Base-by-base conservation (phyloP, 2,329 filamentous ascomycete genomes). In the Colletotrichum tanaceti region DNA sequence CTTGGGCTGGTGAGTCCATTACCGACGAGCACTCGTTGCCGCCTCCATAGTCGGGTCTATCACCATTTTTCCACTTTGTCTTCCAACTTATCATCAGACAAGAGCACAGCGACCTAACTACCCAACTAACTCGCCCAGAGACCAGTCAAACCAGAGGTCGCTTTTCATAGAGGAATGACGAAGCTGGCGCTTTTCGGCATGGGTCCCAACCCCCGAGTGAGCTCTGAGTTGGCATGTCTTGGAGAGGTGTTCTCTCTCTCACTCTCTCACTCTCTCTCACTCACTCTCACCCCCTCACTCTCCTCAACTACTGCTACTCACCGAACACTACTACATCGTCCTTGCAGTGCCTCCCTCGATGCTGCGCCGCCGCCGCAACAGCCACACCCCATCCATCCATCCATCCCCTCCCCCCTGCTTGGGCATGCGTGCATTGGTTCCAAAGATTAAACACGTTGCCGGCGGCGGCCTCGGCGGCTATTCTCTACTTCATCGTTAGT, bases 341-440 rank as follows among this genome's bases (percentile, higher is more conserved):
- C 32, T 59, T 18, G 28, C 28, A 32, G 28, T 14, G 11, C 13
- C 13, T 38, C 44, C 44, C 32, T 24, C 44, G 16, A 20, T 32
- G 4, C 7, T 24, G 16, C n/a, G n/a, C n/a, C 55, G 41, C 44
- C 62, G 55, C 44, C 44, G 41, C 43, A 64, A 52, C 44, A 64
- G 61, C 61, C 61, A 50, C n/a, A n/a, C n/a, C n/a, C n/a, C n/a
- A n/a, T n/a, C n/a, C 61, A 50, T 9, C 24, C 4, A 32, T 57
- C 16, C 28, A 9, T 32, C 28, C 28, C 28, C 28, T 28, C n/a
- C n/a, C 28, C 28, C 60, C 38, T 24, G 39, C 49, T 22, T n/a
- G 28, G 52, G n/a, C n/a, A n/a, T n/a, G 39, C 10, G 20, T 57
- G 20, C 38, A 41, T 43, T 32, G 28, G 28, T 28, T 28, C 28